Evolutionary conservation across 2,329 filamentous ascomycete genomes (phyloP), one percentile per base, ranked within the genome.

Genomic region (Aspergillus tubingensis): DNA sequence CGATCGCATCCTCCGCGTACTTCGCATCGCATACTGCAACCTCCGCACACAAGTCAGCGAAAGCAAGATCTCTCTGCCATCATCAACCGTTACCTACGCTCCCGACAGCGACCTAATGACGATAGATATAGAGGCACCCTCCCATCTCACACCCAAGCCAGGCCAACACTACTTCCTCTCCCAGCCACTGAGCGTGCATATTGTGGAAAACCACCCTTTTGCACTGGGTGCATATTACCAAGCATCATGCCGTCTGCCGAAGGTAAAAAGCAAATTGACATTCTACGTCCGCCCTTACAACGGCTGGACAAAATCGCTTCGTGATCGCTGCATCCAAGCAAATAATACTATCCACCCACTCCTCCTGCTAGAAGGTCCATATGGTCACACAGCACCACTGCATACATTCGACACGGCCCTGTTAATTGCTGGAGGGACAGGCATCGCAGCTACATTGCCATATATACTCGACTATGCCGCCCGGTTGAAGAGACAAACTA

Each of bases 201-300:
- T 77, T 0, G 83, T 78, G 65, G 77, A 83, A 57, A 83, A 76
- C 58, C 82, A 84, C 60, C 81, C 81, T 1, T 83, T 84, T 65
- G 79, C 76, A 0, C 62, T 79, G 15, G 61, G 51, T 19, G 52
- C 23, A 32, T 47, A 47, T 72, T 2, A 11, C 32, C 1, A 30
- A 30, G 10, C 8, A 11, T 1, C 27, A 5, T 30, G 3, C 10
- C 8, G 2, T 30, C 2, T 1, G 0, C 8, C 8, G 27, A 30
- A 30, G 27, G 27, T 5, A 75, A 13, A 19, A 44, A 5, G 8
- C 1, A 49, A 79, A 2, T n/a, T 55, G 3, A 44, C 23, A 11
- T 55, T 55, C 53, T 55, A 55, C 10, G 47, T 55, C 17, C 53
- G 53, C 1, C 81, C 81, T 1, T 81, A 80, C 63, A 68, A 23